Evolutionary conservation across 169 alveolate species (phyloP), one percentile per base, ranked within the genome.

Genomic region (Babesia bigemina): DNA sequence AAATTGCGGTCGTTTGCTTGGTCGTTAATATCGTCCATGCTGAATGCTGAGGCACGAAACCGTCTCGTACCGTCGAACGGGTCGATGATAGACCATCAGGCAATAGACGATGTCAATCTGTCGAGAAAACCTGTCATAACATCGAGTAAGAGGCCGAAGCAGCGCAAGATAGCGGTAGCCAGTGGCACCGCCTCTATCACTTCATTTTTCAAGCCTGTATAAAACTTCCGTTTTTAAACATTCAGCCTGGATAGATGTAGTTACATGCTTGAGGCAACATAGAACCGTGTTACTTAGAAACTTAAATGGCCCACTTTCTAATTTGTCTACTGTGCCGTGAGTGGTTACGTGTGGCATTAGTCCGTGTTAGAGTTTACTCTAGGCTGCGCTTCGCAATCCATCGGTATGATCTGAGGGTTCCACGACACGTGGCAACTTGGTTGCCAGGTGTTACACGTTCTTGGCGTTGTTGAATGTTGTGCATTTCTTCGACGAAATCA

Each of bases 1-100:
- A 70, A 69, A 39, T 8, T 69, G 56, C 57, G 45, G 58, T 66
- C 62, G 56, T 75, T 79, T 52, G 79, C 79, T 42, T 55, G 63
- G 76, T 79, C 79, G 33, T 9, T 26, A 24, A 86, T 74, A 36
- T 70, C 71, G 50, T 11, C 45, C 42, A 56, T 67, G 76, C 56
- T 67, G 47, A 67, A 44, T 26, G 57, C 24, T 2, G 76, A 67
- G 56, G 65, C 76, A 33, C 0, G 65, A 22, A 50, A 39, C 24
- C 21, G 29, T 24, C 53, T 67, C 1, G 26, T 55, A 19, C 65
- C 65, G 13, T n/a, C 63, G 19, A 67, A 36, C 26, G n/a, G 4
- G 21, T 8, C 21, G 2, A 9, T 16, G 22, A 10, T 29, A 7
- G 47, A 55, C 8, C 3, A 6, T 0, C 24, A 21, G 1, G 29